Conservation (phyloP, 768 basidiomycete genomes). For the Termitomyces sp. region DNA sequence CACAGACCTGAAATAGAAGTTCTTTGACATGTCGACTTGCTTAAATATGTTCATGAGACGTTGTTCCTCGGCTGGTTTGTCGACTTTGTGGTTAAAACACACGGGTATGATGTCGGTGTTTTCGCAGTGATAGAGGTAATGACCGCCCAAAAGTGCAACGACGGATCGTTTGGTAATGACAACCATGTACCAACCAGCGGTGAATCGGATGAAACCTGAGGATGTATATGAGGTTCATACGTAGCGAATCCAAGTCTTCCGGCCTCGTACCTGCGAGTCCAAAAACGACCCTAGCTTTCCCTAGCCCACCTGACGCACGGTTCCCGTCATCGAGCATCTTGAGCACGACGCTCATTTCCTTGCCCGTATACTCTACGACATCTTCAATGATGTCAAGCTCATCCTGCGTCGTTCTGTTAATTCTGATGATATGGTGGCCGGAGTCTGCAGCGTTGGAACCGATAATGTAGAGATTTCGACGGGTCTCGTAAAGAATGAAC, state of each 20-base stretch:
- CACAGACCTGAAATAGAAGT: constrained; percentile 92
- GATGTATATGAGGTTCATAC: neutral
- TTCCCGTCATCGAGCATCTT: constrained; percentile 97
- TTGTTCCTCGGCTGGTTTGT: constrained; percentile 85
- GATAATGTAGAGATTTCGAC: constrained; percentile 85
- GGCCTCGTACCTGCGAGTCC: constrained; percentile 64
- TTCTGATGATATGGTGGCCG: constrained; percentile 87
- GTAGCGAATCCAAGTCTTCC: neutral
- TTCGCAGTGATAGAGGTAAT: constrained; percentile 96
- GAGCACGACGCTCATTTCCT: constrained; percentile 86
- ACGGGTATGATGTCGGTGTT: constrained; percentile 81
- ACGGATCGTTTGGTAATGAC: constrained; percentile 85
- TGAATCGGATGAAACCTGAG: constrained; percentile 88
- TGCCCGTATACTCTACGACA: constrained; percentile 80
- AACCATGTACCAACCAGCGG: constrained; percentile 95
- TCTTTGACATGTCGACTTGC: constrained; percentile 97
- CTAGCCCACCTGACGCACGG: constrained; percentile 80
- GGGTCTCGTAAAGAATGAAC: constrained; percentile 92
- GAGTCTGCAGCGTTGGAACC: constrained; percentile 87
- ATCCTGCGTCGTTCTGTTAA: constrained; percentile 79
- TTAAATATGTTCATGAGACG: constrained; percentile 88
- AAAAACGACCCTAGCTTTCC: constrained; percentile 73
- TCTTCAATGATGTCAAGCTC: constrained; percentile 82
- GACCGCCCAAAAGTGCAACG: constrained; percentile 90
- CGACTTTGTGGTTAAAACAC: constrained; percentile 74